These are phyloP conservation scores for Lichtheimia ornata DNA, from an alignment of 371 early-diverging fungal genomes.

Conservation along the genomic window DNA sequence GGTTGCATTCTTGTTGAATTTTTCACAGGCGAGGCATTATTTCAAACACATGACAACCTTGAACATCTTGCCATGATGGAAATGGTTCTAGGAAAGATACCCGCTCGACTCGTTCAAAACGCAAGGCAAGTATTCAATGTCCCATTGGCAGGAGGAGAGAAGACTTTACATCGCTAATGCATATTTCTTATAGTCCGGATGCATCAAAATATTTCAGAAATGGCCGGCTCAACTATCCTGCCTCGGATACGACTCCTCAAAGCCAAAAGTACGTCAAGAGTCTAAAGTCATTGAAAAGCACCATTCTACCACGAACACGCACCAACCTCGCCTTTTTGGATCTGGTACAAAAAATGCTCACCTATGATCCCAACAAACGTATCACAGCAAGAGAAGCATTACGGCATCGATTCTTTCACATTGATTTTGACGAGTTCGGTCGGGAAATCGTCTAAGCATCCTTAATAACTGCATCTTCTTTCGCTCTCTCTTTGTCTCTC, in stretches of 20 bases:
- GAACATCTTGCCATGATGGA: constrained; percentile 82
- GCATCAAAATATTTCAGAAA: constrained; percentile 63
- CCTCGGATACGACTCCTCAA: constrained; percentile 57
- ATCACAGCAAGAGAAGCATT: constrained; percentile 86
- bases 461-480: not conserved
- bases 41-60: constrained; percentile 90
- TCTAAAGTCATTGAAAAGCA: constrained; percentile 55
- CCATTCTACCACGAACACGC: constrained; percentile 31
- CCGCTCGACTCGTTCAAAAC: constrained; percentile 28
- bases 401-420: constrained; percentile 79
- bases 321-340: constrained; percentile 52
- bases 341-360: constrained; percentile 77
- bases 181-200: constrained; percentile 28
- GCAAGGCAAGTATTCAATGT: constrained; percentile 7
- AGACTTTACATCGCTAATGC: not conserved
- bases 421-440: constrained; percentile 35
- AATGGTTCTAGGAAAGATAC: constrained; percentile 59
- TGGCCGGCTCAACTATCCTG: constrained; percentile 69
- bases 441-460: constrained; percentile 5
- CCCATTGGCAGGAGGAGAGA: not conserved
- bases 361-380: constrained; percentile 83
- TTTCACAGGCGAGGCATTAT: constrained; percentile 92
- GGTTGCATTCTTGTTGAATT: constrained; percentile 97
- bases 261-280: constrained; percentile 72
- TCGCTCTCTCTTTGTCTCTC: not conserved